Conservation (phyloP, 2,329 filamentous ascomycete species). For the Ambrosiella cleistominuta region DNA sequence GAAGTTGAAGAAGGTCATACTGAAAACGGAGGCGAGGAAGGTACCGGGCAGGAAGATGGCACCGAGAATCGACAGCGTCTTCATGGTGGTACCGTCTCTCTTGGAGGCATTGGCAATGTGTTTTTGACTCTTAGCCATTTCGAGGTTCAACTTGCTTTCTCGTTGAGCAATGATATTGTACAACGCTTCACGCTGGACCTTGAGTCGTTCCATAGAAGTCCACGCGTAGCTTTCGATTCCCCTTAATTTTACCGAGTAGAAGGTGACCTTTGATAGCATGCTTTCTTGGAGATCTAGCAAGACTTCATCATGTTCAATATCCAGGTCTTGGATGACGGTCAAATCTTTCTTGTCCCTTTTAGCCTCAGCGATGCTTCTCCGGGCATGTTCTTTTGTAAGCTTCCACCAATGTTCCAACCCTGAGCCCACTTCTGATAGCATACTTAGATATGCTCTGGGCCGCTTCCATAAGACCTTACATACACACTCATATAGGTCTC, state of each 20-base stretch:
- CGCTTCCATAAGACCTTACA: slow-evolving; percentile 45
- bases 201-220: slow-evolving; percentile 41
- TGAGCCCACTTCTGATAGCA: slow-evolving; percentile 30
- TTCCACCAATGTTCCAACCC: slow-evolving; percentile 29
- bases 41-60: slow-evolving; percentile 46
- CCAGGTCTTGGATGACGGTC: background rate
- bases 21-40: slow-evolving; percentile 44
- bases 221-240: slow-evolving; percentile 46
- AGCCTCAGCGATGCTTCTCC: background rate
- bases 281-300: slow-evolving; percentile 26
- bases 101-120: slow-evolving; percentile 42
- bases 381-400: background rate
- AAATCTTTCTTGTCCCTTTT: background rate
- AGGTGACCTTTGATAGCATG: slow-evolving; percentile 37
- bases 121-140: slow-evolving; percentile 43
- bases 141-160: slow-evolving; percentile 44
- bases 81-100: slow-evolving; percentile 46
- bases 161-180: slow-evolving; percentile 51
- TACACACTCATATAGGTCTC: slow-evolving; percentile 46
- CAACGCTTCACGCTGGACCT: slow-evolving; percentile 43
- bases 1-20: slow-evolving; percentile 52
- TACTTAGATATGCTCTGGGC: slow-evolving; percentile 41
- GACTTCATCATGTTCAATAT: slow-evolving; percentile 10
- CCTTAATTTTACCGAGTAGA: slow-evolving; percentile 42
- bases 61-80: slow-evolving; percentile 45